These are phyloP conservation scores for Scedosporium apiospermum DNA, from an alignment of 2,329 filamentous ascomycete genomes.

Conservation along the genomic window DNA sequence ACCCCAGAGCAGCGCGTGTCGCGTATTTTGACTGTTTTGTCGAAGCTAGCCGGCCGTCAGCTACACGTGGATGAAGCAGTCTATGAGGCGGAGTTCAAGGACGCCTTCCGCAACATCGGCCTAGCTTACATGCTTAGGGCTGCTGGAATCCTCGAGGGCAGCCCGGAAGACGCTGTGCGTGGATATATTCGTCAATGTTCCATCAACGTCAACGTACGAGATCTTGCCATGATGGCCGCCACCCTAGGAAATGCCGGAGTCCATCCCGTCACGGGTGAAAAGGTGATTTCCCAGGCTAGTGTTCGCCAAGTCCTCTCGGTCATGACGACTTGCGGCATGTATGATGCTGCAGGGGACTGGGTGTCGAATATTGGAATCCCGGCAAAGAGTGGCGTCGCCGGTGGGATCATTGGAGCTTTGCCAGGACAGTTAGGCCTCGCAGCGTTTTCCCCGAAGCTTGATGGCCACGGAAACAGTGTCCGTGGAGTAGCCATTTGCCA, in stretches of 20 bases:
- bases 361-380: slow-evolving; percentile 27
- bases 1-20: slow-evolving; percentile 24
- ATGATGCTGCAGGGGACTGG: slow-evolving; percentile 29
- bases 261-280: slow-evolving; percentile 22
- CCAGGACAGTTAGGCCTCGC: slow-evolving; percentile 22
- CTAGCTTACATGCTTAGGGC: slow-evolving; percentile 31
- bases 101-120: slow-evolving; percentile 24
- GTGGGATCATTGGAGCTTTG: slow-evolving; percentile 22
- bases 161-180: slow-evolving; percentile 23
- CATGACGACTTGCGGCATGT: slow-evolving; percentile 33
- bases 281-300: slow-evolving; percentile 23
- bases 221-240: slow-evolving; percentile 29
- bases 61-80: slow-evolving; percentile 26
- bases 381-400: slow-evolving; percentile 25
- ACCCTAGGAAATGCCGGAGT: slow-evolving; percentile 26
- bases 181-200: slow-evolving; percentile 30
- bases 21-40: slow-evolving; percentile 24
- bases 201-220: slow-evolving; percentile 30
- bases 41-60: slow-evolving; percentile 23
- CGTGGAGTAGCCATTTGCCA: slow-evolving; percentile 22
- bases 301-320: slow-evolving; percentile 29
- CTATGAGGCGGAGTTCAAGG: slow-evolving; percentile 25
- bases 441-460: slow-evolving; percentile 21
- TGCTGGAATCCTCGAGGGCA: slow-evolving; percentile 24
- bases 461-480: slow-evolving; percentile 22